Percentiles rank a stretch among this genome's conserved stretches.
Evolutionary conservation across 2,329 filamentous ascomycete species (phyloP).

Genomic region (Trichoderma gracile): DNA sequence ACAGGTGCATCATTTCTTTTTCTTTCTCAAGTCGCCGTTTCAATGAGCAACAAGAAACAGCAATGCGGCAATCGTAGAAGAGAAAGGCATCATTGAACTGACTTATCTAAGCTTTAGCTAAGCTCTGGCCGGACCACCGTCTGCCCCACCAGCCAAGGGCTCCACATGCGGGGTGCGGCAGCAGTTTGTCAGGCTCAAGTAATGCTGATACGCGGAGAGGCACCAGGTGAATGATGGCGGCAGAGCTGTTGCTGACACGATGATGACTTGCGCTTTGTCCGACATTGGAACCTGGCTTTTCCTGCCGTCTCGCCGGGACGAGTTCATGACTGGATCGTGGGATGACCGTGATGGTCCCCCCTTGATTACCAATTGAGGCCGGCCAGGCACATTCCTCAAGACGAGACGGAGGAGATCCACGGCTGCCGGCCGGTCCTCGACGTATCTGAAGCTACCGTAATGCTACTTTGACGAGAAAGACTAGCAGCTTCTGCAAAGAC

Average conservation of each 20-base stretch:
- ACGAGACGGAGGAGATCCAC: not conserved
- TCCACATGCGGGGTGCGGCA: conserved; percentile 19
- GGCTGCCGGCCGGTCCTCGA: no score
- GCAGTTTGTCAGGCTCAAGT: conserved; percentile 38
- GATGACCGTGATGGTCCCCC: no score
- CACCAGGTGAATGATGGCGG: no score
- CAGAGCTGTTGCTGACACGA: conserved; percentile 12
- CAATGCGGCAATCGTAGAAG: not conserved
- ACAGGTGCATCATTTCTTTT: not conserved
- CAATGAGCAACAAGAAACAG: no score
- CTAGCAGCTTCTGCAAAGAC: not conserved
- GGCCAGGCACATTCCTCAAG: conserved; percentile 1
- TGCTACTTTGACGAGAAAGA: no score
- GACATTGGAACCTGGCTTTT: not conserved
- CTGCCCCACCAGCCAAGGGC: not conserved
- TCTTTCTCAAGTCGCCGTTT: no score
- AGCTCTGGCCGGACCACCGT: conserved; percentile 24
- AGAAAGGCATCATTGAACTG: not conserved
- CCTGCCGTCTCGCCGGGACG: not conserved
- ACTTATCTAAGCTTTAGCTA: conserved; percentile 37
- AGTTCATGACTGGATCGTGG: not conserved
- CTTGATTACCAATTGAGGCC: conserved; percentile 17
- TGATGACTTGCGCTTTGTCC: not conserved
- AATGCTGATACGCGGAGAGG: conserved; percentile 29
- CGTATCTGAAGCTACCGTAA: no score